phyloP scores from a whole-genome alignment of 192 early-diverging fungal genomes.

The Backusella liffmaniae region DNA sequence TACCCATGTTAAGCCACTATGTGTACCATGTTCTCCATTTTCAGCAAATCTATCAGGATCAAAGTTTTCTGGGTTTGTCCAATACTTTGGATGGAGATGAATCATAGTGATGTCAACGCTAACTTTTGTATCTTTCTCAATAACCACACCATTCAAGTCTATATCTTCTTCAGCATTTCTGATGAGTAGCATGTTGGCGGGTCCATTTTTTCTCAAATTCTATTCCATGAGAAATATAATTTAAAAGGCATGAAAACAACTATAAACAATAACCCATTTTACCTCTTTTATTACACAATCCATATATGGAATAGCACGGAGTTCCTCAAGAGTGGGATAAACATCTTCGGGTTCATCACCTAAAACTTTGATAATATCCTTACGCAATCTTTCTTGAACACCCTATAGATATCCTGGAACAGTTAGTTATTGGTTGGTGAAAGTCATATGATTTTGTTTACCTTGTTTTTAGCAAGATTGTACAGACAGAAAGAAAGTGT shows the following conservation, averaged over 20 bases:
- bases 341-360: slow-evolving; percentile 24
- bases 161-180: slow-evolving; percentile 24
- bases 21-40: slow-evolving; percentile 14
- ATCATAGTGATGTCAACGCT: slow-evolving; percentile 13
- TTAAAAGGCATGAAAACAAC: background rate
- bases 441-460: background rate
- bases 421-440: background rate
- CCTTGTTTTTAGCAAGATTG: slow-evolving; percentile 45
- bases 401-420: slow-evolving; percentile 1
- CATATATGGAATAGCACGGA: slow-evolving; percentile 24
- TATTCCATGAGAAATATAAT: background rate
- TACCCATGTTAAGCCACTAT: slow-evolving; percentile 27
- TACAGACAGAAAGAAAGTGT: slow-evolving; percentile 40
- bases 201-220: background rate
- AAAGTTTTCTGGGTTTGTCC: slow-evolving; percentile 27
- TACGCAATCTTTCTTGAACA: slow-evolving; percentile 29
- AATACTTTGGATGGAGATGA: slow-evolving; percentile 25
- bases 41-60: slow-evolving; percentile 30
- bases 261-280: background rate
- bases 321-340: slow-evolving; percentile 19
- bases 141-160: slow-evolving; percentile 31
- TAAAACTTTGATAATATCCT: slow-evolving; percentile 25
- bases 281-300: slow-evolving; percentile 26
- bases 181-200: background rate
- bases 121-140: slow-evolving; percentile 46